Evolutionary conservation across 164 flowering plant species (phyloP).

Genomic region (Sextonia rubra): DNA sequence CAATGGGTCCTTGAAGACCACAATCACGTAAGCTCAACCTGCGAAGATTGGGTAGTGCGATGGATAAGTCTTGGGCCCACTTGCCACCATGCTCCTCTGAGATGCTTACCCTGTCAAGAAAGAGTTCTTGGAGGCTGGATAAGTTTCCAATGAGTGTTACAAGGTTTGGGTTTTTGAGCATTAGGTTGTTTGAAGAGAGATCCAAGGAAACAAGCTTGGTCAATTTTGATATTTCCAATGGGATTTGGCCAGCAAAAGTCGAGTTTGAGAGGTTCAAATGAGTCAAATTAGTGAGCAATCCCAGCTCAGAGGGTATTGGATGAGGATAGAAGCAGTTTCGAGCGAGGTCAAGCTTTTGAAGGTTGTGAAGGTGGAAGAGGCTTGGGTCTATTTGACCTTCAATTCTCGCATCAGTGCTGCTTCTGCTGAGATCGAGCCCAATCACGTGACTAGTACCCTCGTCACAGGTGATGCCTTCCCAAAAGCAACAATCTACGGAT

Average conservation of each 20-base stretch:
- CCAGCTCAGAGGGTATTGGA: background rate
- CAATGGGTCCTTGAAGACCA: background rate
- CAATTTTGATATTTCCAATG: conserved; percentile 25
- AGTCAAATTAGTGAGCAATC: background rate
- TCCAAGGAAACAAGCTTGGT: conserved; percentile 24
- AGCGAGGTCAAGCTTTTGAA: conserved; percentile 12
- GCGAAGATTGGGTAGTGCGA: conserved; percentile 1
- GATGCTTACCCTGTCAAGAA: conserved; percentile 8
- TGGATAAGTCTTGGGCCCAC: background rate
- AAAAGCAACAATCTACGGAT: conserved; percentile 29
- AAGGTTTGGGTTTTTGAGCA: background rate
- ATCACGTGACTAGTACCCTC: conserved; percentile 15
- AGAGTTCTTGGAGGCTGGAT: conserved; percentile 6
- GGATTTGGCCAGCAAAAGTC: conserved; percentile 5
- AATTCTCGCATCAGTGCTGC: background rate
- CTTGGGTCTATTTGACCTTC: background rate
- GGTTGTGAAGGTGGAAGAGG: conserved; percentile 6
- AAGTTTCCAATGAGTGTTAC: conserved; percentile 2
- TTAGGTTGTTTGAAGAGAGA: conserved; percentile 13
- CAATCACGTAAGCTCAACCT: conserved; percentile 8
- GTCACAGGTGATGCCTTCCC: conserved; percentile 39
- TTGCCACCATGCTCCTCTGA: background rate
- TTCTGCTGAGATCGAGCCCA: conserved; percentile 5
- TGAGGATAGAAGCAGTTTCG: background rate
- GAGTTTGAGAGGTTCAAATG: background rate